Evolutionary conservation across 2,329 filamentous ascomycete genomes (phyloP), one percentile per base, ranked within the genome.

Genomic region (Penicillium brevicompactum): DNA sequence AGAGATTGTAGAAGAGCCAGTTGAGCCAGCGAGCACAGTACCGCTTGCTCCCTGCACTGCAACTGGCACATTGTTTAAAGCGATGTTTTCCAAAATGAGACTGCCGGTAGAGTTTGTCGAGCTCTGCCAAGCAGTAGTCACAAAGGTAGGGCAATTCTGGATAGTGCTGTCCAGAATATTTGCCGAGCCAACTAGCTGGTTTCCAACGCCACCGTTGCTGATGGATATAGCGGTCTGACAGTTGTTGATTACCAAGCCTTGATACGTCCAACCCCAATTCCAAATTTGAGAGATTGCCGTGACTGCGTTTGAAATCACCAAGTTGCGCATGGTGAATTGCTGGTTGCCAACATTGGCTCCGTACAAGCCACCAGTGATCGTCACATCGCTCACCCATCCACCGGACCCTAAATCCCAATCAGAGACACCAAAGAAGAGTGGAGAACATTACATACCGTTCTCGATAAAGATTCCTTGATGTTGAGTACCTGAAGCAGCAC

Each of bases 271-370:
- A 1, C 81, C 81, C 84, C 84, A 87, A 56, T 84, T 75, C 83
- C 83, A 87, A 9, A 82, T 71, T 59, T 84, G 78, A 22, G 80
- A 78, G 45, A 87, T 83, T 2, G 80, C 82, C 0, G 81, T 85
- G 1, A 75, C 71, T 16, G 76, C 76, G 42, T 78, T 74, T 40
- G 79, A 76, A 65, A 86, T 84, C 1, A 72, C 78, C 30, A 87
- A 61, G 58, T 84, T 83, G 9, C 80, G 78, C 55, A 81, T 83
- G 0, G 84, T 87, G 60, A 83, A 84, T 60, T 89, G 87, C 73
- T 90, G 87, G 56, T 81, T 86, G 24, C 86, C 86, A 55, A 86
- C 73, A 64, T 83, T 82, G 46, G 79, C 81, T 45, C 86, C 85
- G 52, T 84, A 79, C 8, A 77, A 74, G 27, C 87, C 87, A 48